Evolutionary conservation across 192 early-diverging fungal genomes (phyloP).

Genomic region (Chytriomyces hyalinus): DNA sequence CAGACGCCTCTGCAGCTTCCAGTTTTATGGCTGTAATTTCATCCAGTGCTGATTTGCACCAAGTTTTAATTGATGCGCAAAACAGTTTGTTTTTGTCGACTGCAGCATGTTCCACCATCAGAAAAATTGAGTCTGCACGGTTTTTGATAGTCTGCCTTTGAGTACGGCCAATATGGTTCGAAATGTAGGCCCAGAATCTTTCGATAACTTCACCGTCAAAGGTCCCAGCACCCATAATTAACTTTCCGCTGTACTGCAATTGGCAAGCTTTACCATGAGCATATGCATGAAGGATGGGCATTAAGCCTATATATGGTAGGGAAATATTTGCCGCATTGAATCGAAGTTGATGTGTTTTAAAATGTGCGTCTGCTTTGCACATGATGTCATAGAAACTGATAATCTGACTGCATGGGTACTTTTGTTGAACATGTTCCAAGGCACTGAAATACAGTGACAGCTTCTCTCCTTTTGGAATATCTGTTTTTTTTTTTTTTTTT

Average conservation of each 20-base stretch:
- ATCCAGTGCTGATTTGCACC: not conserved
- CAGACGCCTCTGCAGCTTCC: not conserved
- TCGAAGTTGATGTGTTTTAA: not conserved
- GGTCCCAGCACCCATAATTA: not conserved
- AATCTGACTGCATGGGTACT: not conserved
- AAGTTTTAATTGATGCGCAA: not conserved
- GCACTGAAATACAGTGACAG: not conserved
- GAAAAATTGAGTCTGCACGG: not conserved
- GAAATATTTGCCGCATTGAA: not conserved
- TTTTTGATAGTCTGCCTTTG: not conserved
- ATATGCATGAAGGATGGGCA: not conserved
- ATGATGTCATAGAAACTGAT: not conserved
- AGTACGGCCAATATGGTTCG: not conserved
- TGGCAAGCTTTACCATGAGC: not conserved
- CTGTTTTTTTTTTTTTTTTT: not conserved
- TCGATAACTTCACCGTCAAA: not conserved
- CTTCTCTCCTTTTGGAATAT: constrained; percentile 8
- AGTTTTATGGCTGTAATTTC: not conserved
- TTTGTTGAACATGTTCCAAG: not conserved
- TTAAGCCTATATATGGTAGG: not conserved
- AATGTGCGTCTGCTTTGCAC: not conserved
- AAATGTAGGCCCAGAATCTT: not conserved
- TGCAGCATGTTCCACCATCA: not conserved
- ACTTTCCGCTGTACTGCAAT: not conserved
- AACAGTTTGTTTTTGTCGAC: not conserved